Base-by-base conservation (phyloP, 2,329 filamentous ascomycete species). In the Xylariomycetidae sp. region DNA sequence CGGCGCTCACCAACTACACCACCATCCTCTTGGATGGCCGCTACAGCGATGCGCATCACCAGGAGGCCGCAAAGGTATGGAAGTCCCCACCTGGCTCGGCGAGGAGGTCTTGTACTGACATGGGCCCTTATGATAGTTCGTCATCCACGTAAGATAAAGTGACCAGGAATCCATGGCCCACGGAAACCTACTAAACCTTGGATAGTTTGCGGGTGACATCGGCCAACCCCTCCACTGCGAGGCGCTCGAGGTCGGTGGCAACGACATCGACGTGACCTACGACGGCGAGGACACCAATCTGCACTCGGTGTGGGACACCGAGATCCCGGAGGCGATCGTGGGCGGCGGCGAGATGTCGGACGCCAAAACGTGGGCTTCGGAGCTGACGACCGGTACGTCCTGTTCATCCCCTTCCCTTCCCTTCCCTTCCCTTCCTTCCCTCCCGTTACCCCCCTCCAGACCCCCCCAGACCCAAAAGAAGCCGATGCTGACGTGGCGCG, bases 301-400 rank as follows among this genome's bases (percentile, higher is more conserved):
- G 5, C 77, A 81, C 52, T 52, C 69, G 4, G 63, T 73, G 31
- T 81, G 76, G 77, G 77, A 81, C 49, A 74, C 68, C 5, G 58
- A 65, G 31, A 77, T 79, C 40, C 68, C 72, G 9, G 64, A 75
- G 47, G 56, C 57, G 32, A 52, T 61, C 20, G 50, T 58, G 1
- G 63, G 62, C 34, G 61, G 61, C 39, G 49, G 48, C 18, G 50
- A 47, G 4, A 46, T 60, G 25, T 28, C 54, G 15, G 49, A 57
- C 3, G 64, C 63, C 3, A 55, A 57, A 48, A 41, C 51, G 4
- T 68, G 64, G 63, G 59, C 64, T 8, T 42, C 47, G 15, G 49
- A 46, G 1, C 49, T 68, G 19, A 54, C 57, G 6, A 53, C 47
- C 8, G 47, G 53, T 55, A 41, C 12, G 40, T 34, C 22, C 25